Evolutionary conservation across 1,284 basidiomycete genomes (phyloP).

Genomic region (Meira miltonrushii): DNA sequence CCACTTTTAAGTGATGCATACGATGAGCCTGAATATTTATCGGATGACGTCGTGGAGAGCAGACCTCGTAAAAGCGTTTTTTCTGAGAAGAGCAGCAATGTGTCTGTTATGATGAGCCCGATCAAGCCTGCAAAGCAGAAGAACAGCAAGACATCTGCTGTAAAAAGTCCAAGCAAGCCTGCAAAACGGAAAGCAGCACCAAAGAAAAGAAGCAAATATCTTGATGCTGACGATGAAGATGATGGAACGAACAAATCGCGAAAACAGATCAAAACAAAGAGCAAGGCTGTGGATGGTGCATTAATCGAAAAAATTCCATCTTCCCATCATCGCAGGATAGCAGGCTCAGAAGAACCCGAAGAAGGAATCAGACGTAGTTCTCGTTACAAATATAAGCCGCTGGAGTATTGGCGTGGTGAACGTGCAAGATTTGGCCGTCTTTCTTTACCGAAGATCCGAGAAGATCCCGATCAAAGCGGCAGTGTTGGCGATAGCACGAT

Average conservation of each 20-base stretch:
- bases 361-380: conserved; percentile 70
- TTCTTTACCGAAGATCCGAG: conserved; percentile 24
- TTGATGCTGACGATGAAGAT: not conserved
- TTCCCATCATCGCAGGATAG: conserved; percentile 11
- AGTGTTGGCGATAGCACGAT: conserved; percentile 17
- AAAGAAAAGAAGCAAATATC: conserved; percentile 13
- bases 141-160: not conserved
- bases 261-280: conserved; percentile 2
- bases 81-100: too few relatives aligned
- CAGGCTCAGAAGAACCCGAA: conserved; percentile 19
- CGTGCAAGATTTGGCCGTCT: conserved; percentile 66
- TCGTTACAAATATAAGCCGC: conserved; percentile 68
- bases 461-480: conserved; percentile 11
- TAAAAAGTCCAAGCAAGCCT: conserved; percentile 14
- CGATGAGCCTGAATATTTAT: too few relatives aligned
- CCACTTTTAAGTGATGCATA: too few relatives aligned
- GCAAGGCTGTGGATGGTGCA: conserved; percentile 1
- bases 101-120: too few relatives aligned
- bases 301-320: conserved; percentile 23
- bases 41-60: too few relatives aligned
- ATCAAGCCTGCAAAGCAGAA: too few relatives aligned
- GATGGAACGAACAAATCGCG: conserved; percentile 9
- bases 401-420: conserved; percentile 92
- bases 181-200: conserved; percentile 17
- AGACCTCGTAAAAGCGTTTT: too few relatives aligned